Percentiles rank a stretch among this genome's conserved stretches.
These are phyloP conservation scores for Aspergillus nanangensis DNA, from an alignment of 495 filamentous ascomycete species.

Conservation along the genomic window DNA sequence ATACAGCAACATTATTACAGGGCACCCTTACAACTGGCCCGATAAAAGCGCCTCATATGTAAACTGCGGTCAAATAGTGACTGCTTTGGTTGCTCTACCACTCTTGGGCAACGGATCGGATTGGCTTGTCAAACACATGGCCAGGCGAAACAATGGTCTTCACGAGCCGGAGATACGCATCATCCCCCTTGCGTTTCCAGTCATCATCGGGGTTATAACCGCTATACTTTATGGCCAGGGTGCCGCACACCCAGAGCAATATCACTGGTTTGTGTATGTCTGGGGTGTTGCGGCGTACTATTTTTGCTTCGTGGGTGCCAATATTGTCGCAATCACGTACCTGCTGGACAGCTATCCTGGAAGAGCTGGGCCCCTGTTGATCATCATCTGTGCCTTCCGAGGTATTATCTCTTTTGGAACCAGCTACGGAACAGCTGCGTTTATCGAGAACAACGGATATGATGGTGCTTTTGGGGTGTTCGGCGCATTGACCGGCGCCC, in stretches of 20 bases:
- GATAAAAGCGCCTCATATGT: slow-evolving; percentile 26
- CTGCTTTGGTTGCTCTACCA: slow-evolving; percentile 28
- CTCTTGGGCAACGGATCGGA: slow-evolving; percentile 28
- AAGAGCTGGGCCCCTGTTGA: slow-evolving; percentile 28
- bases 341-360: slow-evolving; percentile 34
- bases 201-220: slow-evolving; percentile 25
- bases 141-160: slow-evolving; percentile 20
- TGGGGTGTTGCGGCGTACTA: slow-evolving; percentile 29
- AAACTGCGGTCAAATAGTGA: slow-evolving; percentile 28
- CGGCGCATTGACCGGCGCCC: slow-evolving; percentile 18
- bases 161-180: slow-evolving; percentile 31
- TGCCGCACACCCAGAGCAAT: slow-evolving; percentile 21
- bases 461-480: slow-evolving; percentile 26
- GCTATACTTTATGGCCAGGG: slow-evolving; percentile 29
- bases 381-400: slow-evolving; percentile 36
- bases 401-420: slow-evolving; percentile 34
- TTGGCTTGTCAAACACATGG: slow-evolving; percentile 19
- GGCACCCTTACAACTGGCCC: slow-evolving; percentile 29
- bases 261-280: slow-evolving; percentile 32
- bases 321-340: slow-evolving; percentile 35
- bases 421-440: slow-evolving; percentile 23
- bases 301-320: slow-evolving; percentile 35
- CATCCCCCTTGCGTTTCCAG: slow-evolving; percentile 26
- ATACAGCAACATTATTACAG: slow-evolving; percentile 27
- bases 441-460: slow-evolving; percentile 20